phyloP scores from a whole-genome alignment of 2,329 filamentous ascomycete genomes.

The Hymenoscyphus fructigenus region DNA sequence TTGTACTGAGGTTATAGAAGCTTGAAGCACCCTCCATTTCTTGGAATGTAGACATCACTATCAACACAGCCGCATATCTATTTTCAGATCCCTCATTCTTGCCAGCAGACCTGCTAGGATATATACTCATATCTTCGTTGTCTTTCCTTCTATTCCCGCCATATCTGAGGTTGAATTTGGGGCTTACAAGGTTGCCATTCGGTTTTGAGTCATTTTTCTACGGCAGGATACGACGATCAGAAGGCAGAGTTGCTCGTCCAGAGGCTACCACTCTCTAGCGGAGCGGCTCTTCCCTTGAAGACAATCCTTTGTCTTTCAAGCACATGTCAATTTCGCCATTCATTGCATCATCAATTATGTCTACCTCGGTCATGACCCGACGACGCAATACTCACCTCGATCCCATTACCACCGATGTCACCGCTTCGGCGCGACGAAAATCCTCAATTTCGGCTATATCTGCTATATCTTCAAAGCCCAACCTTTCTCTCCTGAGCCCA shows the following conservation, averaged over 20 bases:
- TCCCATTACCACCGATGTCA: constrained; percentile 15
- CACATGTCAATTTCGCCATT: background rate
- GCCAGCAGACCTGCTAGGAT: background rate
- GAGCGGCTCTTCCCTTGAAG: constrained; percentile 3
- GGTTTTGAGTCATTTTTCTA: background rate
- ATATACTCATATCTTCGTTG: background rate
- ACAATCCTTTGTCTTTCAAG: constrained; percentile 8
- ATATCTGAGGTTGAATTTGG: background rate
- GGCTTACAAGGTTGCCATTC: background rate
- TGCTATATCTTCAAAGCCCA: background rate
- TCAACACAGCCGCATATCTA: constrained; percentile 3
- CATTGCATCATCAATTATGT: constrained; percentile 12
- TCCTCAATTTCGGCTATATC: constrained; percentile 6
- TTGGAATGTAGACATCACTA: constrained; percentile 3
- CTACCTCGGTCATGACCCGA: constrained; percentile 11
- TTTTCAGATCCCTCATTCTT: background rate
- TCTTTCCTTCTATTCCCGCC: background rate
- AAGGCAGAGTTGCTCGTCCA: background rate
- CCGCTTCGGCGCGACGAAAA: background rate
- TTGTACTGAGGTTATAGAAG: constrained; percentile 11
- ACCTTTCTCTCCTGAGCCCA: constrained; percentile 25
- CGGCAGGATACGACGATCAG: too few relatives aligned
- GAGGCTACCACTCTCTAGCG: background rate
- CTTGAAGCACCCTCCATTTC: background rate
- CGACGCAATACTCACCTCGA: constrained; percentile 20